Conservation (phyloP, 805 yeast genomes). For the Candida tallmaniae region DNA sequence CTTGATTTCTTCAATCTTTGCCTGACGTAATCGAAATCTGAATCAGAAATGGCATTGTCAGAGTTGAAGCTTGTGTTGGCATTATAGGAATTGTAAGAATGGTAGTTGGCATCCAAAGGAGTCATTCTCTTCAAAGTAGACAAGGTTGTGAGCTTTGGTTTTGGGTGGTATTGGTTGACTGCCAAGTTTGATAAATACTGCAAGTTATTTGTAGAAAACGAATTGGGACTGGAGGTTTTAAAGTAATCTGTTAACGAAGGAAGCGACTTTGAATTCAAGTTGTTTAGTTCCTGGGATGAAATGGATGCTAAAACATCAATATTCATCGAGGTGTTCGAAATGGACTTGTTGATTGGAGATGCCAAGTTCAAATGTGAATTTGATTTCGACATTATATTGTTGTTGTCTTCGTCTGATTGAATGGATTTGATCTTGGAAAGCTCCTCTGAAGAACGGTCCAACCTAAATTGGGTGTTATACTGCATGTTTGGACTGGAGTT, state of each 20-base stretch:
- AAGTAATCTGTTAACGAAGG: conserved; percentile 52
- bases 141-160: conserved; percentile 27
- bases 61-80: background rate
- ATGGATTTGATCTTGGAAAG: conserved; percentile 4
- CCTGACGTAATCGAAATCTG: conserved; percentile 45
- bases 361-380: conserved; percentile 1
- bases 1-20: conserved; percentile 43
- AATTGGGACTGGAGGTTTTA: conserved; percentile 10
- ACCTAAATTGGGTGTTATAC: background rate
- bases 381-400: conserved; percentile 1
- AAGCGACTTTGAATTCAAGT: conserved; percentile 42
- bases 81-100: background rate
- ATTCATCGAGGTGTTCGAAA: conserved; percentile 16
- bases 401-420: conserved; percentile 5
- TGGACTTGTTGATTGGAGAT: conserved; percentile 4
- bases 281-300: conserved; percentile 50
- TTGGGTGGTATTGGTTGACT: conserved; percentile 12
- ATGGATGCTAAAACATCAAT: conserved; percentile 52
- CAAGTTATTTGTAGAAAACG: conserved; percentile 16
- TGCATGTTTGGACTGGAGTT: conserved; percentile 1
- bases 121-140: conserved; percentile 61
- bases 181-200: conserved; percentile 25
- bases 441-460: conserved; percentile 3
- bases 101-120: conserved; percentile 33
- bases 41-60: conserved; percentile 29